Evolutionary conservation across 225 moss, liverwort and hornwort genomes (phyloP), one percentile per base, ranked within the genome.

Genomic region (Bryum argenteum): DNA sequence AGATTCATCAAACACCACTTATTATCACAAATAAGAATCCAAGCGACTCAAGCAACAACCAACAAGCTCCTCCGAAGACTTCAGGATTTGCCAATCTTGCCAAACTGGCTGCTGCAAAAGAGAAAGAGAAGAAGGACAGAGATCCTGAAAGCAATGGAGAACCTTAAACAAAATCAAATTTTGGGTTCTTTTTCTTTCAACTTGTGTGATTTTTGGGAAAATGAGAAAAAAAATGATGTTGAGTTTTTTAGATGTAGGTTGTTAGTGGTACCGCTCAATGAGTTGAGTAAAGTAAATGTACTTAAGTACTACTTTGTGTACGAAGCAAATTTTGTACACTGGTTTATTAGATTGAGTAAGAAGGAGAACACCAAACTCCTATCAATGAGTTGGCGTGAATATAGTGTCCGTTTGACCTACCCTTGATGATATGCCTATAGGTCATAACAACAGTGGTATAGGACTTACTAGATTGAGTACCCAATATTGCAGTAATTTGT

Each of bases 101-200:
- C 41, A 79, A 42, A 65, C 10, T 69, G 21, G 72, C 79, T 11
- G 5, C 65, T 10, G 75, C 53, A 9, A 83, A 79, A 54, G 65
- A 64, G 65, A 71, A 14, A 1, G 65, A 69, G 24, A 71, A 48
- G 24, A 71, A 48, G 41, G 63, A 44, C 8, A 2, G 1, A 38
- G 67, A 66, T 40, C 45, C 65, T 65, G 60, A 3, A 4, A 15
- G 22, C 58, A 0, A 44, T 18, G 65, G 41, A 3, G 26, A 15
- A 23, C 79, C 63, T 44, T 76, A 15, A 64, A 55, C 33, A 33
- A 33, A 33, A n/a, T n/a, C 33, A 33, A 0, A 33, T 33, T 33
- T 33, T 33, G 33, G 33, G 7, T 33, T 33, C 7, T 33, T 33
- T 5, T 33, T 6, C 7, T 33, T 33, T 6, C 33, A 33, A 33